Evolutionary conservation across 2,329 filamentous ascomycete species (phyloP).

Genomic region (Fusarium agapanthi): DNA sequence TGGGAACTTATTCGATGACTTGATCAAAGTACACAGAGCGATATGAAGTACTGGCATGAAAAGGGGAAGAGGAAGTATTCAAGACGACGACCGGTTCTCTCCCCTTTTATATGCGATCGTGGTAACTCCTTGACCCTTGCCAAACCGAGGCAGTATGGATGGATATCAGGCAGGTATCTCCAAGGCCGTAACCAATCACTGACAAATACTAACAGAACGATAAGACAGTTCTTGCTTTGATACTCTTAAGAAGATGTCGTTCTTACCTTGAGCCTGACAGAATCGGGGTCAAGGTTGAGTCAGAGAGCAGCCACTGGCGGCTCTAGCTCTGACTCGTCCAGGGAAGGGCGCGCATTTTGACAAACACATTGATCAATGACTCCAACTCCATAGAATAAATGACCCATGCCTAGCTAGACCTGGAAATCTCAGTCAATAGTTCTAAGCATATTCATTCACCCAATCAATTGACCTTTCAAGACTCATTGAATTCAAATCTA

Average conservation of each 20-base stretch:
- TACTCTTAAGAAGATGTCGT: background rate
- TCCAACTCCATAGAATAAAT: background rate
- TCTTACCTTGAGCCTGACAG: background rate
- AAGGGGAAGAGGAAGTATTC: no score
- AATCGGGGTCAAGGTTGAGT: background rate
- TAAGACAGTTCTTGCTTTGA: background rate
- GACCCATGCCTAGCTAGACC: background rate
- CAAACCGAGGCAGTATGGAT: background rate
- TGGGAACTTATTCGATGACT: no score
- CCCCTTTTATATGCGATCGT: background rate
- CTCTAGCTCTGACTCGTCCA: background rate
- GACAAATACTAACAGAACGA: background rate
- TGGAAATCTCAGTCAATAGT: background rate
- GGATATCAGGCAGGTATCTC: background rate
- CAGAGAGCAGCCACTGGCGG: background rate
- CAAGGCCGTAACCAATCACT: background rate
- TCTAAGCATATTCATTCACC: background rate
- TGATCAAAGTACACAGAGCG: background rate
- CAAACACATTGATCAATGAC: background rate
- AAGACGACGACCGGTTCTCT: no score
- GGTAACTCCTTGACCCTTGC: background rate
- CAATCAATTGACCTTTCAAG: background rate
- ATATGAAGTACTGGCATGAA: no score
- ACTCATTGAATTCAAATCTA: slow-evolving; percentile 12
- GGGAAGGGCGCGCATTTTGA: background rate